These are phyloP conservation scores for Trichosporon sp. DNA, from an alignment of 1,284 basidiomycete species.

Conservation along the genomic window DNA sequence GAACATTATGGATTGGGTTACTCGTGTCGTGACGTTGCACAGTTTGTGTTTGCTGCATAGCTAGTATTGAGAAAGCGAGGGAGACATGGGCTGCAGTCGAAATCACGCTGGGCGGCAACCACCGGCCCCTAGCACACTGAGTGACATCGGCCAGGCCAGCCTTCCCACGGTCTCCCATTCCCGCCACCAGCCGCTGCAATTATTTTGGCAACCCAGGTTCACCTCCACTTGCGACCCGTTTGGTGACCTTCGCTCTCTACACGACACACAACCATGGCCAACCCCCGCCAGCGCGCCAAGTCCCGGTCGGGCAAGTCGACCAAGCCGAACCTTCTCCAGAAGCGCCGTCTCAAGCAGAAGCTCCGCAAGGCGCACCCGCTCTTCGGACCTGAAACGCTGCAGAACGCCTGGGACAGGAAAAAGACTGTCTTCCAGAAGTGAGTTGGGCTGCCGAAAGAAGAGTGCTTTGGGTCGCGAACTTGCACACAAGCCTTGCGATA, in stretches of 20 bases:
- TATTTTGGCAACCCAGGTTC: not conserved
- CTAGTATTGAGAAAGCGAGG: not conserved
- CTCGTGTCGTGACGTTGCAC: not conserved
- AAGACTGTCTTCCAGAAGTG: slow-evolving; percentile 95
- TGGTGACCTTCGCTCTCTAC: not conserved
- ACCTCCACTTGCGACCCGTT: not conserved
- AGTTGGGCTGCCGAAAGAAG: slow-evolving; percentile 45
- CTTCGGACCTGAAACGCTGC: slow-evolving; percentile 77
- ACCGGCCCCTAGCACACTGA: not conserved
- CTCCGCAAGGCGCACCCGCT: slow-evolving; percentile 73
- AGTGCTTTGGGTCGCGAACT: too few relatives aligned
- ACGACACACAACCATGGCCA: slow-evolving; percentile 68
- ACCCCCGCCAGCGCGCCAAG: slow-evolving; percentile 73
- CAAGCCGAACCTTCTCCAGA: slow-evolving; percentile 43
- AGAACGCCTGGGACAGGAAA: slow-evolving; percentile 81
- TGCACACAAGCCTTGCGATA: too few relatives aligned
- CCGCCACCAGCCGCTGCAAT: not conserved
- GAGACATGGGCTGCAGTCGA: too few relatives aligned
- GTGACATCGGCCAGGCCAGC: not conserved
- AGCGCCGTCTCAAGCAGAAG: slow-evolving; percentile 49
- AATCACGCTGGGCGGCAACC: not conserved
- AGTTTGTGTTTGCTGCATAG: not conserved
- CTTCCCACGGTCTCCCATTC: not conserved
- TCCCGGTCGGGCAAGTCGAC: slow-evolving; percentile 45
- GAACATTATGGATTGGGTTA: slow-evolving; percentile 3